Percentiles rank a stretch among this genome's conserved stretches.
These are phyloP conservation scores for Cercospora nicotianae DNA, from an alignment of 2,329 filamentous ascomycete species.

Conservation along the genomic window DNA sequence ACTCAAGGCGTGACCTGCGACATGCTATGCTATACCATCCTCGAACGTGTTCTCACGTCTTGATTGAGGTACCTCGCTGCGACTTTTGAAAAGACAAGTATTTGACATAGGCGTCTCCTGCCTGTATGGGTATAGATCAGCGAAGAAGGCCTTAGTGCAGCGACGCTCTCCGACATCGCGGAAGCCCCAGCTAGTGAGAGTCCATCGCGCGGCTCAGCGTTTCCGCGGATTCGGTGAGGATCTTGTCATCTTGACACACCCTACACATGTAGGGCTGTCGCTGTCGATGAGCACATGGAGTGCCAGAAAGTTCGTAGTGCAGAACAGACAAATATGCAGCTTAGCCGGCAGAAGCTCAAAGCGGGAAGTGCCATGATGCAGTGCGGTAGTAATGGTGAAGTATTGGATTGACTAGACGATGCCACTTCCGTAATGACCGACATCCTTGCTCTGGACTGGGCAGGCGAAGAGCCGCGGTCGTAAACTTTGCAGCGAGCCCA, in stretches of 20 bases:
- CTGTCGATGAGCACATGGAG: not conserved
- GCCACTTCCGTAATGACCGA: constrained; percentile 10
- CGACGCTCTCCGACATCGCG: constrained; percentile 11
- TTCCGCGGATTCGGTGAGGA: not conserved
- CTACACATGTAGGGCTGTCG: not conserved
- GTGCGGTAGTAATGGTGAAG: not conserved
- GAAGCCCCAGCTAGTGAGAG: not conserved
- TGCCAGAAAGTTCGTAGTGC: not conserved
- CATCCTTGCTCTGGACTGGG: not conserved
- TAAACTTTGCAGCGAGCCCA: not conserved
- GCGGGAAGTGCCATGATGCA: not conserved
- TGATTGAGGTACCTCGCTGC: too few relatives aligned
- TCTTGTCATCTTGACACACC: not conserved
- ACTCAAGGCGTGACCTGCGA: not conserved
- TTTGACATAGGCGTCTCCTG: not conserved
- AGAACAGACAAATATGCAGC: not conserved
- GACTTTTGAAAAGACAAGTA: not conserved
- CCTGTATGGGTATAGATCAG: constrained; percentile 9
- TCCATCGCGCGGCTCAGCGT: not conserved
- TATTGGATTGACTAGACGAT: not conserved
- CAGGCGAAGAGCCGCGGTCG: constrained; percentile 1
- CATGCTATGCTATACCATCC: not conserved
- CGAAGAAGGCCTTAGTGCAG: constrained; percentile 1
- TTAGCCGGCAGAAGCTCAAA: not conserved
- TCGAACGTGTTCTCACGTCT: not conserved